phyloP scores from a whole-genome alignment of 1,139 yeast genomes.

The Protomyces inouyei region DNA sequence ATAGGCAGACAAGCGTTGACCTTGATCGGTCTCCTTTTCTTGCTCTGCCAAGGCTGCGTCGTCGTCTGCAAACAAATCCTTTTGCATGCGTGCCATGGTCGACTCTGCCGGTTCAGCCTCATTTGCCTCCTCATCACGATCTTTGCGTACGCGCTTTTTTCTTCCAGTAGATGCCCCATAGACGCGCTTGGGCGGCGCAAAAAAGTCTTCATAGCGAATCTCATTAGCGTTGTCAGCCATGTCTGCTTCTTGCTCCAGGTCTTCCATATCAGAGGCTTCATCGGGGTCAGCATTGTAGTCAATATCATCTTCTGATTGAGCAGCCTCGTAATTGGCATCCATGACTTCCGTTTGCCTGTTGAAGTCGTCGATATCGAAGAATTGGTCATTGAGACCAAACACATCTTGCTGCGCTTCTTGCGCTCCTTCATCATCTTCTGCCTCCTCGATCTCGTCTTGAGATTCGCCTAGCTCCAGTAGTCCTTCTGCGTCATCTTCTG shows the following conservation, averaged over 20 bases:
- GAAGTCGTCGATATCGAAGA: constrained; percentile 80
- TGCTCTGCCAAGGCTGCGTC: constrained; percentile 37
- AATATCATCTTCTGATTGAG: constrained; percentile 26
- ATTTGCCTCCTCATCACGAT: constrained; percentile 36
- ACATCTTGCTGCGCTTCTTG: constrained; percentile 43
- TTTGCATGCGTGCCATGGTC: constrained; percentile 53
- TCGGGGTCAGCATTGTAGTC: constrained; percentile 29
- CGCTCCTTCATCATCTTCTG: constrained; percentile 3
- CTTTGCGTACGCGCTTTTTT: constrained; percentile 29
- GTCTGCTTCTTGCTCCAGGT: constrained; percentile 32
- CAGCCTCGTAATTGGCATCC: constrained; percentile 22
- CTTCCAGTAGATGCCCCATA: constrained; percentile 29
- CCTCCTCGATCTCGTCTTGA: constrained; percentile 30
- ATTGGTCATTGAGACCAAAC: constrained; percentile 73
- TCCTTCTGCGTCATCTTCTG: background rate
- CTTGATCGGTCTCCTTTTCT: constrained; percentile 37
- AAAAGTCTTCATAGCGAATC: constrained; percentile 42
- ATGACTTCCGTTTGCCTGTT: constrained; percentile 67
- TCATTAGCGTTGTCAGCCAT: constrained; percentile 36
- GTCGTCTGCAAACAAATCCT: constrained; percentile 54
- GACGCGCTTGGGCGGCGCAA: constrained; percentile 39
- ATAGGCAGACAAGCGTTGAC: constrained; percentile 34
- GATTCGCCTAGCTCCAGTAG: constrained; percentile 27
- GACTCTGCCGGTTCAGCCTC: constrained; percentile 47
- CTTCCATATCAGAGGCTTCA: constrained; percentile 31